A percentile compares a stretch with the other conserved stretches of the same genome.
Conservation (phyloP, 306 rosid species). For the Sophora flavescens region DNA sequence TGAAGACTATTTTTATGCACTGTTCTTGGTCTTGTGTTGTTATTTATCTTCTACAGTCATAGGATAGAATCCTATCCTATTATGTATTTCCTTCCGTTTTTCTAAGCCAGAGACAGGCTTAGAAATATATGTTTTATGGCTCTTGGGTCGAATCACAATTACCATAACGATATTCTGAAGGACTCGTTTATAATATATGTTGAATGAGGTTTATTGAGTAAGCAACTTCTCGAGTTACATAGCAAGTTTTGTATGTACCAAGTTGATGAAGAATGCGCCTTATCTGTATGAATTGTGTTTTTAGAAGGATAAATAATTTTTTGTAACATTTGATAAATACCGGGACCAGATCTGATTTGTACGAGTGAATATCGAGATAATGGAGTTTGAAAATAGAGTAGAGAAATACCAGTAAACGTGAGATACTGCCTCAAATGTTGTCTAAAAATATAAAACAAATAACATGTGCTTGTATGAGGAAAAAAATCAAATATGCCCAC, state of each 20-base stretch:
- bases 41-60: slow-evolving; percentile 31
- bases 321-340: too few species aligned
- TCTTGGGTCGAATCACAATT: slow-evolving; percentile 37
- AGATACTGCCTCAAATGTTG: too few species aligned
- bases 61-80: slow-evolving; percentile 16
- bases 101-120: slow-evolving; percentile 41
- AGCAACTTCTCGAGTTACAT: slow-evolving; percentile 25
- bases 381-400: too few species aligned
- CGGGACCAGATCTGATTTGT: too few species aligned
- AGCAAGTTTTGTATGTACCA: slow-evolving; percentile 17
- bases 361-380: too few species aligned
- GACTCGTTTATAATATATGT: slow-evolving; percentile 31
- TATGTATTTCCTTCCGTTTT: slow-evolving; percentile 29
- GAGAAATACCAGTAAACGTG: too few species aligned
- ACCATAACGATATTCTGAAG: slow-evolving; percentile 38
- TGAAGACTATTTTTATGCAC: slow-evolving; percentile 46
- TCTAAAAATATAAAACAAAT: too few species aligned
- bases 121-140: slow-evolving; percentile 17
- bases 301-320: too few species aligned
- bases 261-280: neutral
- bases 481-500: too few species aligned
- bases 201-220: slow-evolving; percentile 31
- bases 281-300: too few species aligned
- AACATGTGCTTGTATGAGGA: too few species aligned
- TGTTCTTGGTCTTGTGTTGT: slow-evolving; percentile 33